Evolutionary conservation across 169 alveolate genomes (phyloP), one percentile per base, ranked within the genome.

Genomic region (Plasmodium vivax): DNA sequence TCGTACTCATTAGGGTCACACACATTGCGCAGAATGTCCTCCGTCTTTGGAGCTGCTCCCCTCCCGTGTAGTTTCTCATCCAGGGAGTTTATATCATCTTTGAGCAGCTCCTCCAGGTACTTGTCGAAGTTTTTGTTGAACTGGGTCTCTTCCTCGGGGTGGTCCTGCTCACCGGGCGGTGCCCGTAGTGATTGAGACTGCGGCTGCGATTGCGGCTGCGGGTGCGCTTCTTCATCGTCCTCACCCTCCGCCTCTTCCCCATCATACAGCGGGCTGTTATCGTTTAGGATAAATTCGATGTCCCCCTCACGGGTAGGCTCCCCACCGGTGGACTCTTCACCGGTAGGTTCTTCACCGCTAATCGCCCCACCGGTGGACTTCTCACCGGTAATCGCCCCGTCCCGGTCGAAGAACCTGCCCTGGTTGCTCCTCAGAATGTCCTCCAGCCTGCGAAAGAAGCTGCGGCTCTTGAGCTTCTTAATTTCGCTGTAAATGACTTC

Each of bases 401-500:
- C 43, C 30, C 41, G 68, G 74, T 90, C 94, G 72, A 90, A 79
- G 82, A 90, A 90, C 36, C 80, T 90, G 51, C 72, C 83, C 72
- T 90, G 91, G 73, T 90, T 90, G 19, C 10, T 34, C 36, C 45
- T 79, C 47, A 90, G 41, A 68, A 90, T 80, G 6, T 41, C 27
- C 54, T 90, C 94, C 6, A 90, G 54, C 51, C 62, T 58, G 38
- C 47, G 77, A 58, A 90, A 68, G 19, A 80, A 19, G 10, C 77
- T 56, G 41, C 83, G 56, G 82, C 54, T 41, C 82, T 90, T 90
- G 34, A 90, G 73, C 73, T 90, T 90, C 74, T 90, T 90, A 90
- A 90, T 90, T 90, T 90, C 94, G 6, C 45, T 90, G 83, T 90
- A 90, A 8, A 90, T 90, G 12, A 90, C 82, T 90, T 90, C 90